Evolutionary conservation across 202 grass and related monocot genomes (phyloP), one percentile per base, ranked within the genome.

Genomic region (Saccharum hybrid): DNA sequence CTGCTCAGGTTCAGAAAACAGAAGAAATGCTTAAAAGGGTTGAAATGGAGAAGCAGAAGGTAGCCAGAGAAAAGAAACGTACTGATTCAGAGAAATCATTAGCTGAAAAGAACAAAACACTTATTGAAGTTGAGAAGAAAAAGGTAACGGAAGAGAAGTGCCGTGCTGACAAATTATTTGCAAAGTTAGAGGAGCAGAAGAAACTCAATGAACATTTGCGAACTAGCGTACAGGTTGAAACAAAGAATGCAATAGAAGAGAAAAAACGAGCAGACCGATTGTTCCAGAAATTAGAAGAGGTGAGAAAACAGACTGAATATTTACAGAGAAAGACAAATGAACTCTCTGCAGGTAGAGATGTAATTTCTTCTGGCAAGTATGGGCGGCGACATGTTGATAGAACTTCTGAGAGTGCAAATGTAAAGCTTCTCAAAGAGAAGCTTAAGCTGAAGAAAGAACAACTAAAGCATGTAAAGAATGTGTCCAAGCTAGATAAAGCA

Each of bases 371-470:
- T 80, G 79, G 83, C 34, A 88, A 88, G 26, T 31, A 49, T 80
- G 70, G 82, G 33, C 18, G 30, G 18, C 70, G 31, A 41, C 67
- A 68, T 69, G 16, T 37, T 79, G 85, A 63, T 66, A 59, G 61
- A 73, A 64, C 59, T 73, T 87, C 40, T 18, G 86, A 82, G 88
- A 65, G 62, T 92, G 81, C 74, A 59, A 84, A 80, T 78, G 64
- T 92, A 60, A 94, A 89, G 65, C 76, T 92, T 84, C 81, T 99
- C 26, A 99, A 90, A 89, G 85, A 94, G 51, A 90, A 96, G 80
- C 93, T 99, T 72, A 99, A 99, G 81, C 84, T 91, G n/a, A 94
- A 88, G 88, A 99, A 96, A 90, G 81, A 85, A 34, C 89, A 92
- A 80, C 12, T 90, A 77, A 96, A 94, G 76, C 85, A 94, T 85